Conservation (phyloP, 768 basidiomycete species). For the Pleurotus tuber-regium region DNA sequence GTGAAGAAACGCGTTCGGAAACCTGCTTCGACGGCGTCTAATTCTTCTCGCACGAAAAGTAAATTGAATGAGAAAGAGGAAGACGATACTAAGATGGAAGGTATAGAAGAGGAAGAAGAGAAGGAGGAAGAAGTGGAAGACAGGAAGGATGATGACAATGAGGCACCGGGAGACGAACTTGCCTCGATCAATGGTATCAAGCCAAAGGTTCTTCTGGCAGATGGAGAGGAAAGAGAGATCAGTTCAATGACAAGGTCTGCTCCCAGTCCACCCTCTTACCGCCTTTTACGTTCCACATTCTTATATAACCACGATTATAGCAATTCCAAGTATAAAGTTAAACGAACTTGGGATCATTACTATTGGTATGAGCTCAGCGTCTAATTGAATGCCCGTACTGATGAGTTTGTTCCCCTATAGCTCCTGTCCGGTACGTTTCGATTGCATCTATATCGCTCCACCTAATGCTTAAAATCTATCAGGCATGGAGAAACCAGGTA, state of each 20-base stretch:
- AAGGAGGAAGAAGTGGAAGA: no score
- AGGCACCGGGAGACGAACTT: slow-evolving; percentile 39
- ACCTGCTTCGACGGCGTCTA: slow-evolving; percentile 2
- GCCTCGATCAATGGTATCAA: slow-evolving; percentile 50
- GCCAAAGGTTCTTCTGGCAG: slow-evolving; percentile 42
- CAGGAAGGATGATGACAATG: background rate
- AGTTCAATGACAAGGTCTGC: slow-evolving; percentile 37
- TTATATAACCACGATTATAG: slow-evolving; percentile 19
- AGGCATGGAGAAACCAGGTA: slow-evolving; percentile 37
- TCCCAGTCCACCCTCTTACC: background rate
- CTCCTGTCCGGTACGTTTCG: slow-evolving; percentile 30
- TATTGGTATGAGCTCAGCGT: slow-evolving; percentile 27
- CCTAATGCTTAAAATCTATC: background rate
- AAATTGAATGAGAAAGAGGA: background rate
- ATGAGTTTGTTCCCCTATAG: slow-evolving; percentile 13
- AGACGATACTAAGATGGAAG: background rate
- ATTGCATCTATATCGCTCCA: background rate
- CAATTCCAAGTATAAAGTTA: slow-evolving; percentile 40
- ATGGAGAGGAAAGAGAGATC: slow-evolving; percentile 48
- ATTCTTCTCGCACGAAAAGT: background rate
- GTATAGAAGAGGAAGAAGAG: background rate
- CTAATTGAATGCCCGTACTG: background rate
- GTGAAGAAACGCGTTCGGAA: slow-evolving; percentile 1
- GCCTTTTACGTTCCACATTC: background rate
- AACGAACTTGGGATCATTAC: slow-evolving; percentile 39